These are phyloP conservation scores for Salix viminalis DNA, from an alignment of 345 rosid genomes.

Conservation along the genomic window DNA sequence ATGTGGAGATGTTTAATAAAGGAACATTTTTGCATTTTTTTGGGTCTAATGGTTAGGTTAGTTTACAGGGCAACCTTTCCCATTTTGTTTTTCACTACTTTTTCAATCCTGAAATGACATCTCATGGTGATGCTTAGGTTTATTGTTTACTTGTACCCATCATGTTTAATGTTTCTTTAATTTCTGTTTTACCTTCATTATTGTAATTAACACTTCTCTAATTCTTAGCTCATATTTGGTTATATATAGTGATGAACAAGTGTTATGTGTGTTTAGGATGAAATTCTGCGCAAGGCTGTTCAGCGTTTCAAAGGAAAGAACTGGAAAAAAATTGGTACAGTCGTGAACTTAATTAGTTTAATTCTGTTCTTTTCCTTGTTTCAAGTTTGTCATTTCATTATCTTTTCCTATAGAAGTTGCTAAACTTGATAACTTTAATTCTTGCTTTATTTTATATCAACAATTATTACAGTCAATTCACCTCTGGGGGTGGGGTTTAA, in stretches of 20 bases:
- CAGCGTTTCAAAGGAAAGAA: constrained; percentile 95
- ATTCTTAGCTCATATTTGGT: neutral
- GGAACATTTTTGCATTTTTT: neutral
- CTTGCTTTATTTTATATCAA: neutral
- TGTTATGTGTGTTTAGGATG: constrained; percentile 55
- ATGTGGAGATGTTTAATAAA: neutral
- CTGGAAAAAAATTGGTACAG: constrained; percentile 96
- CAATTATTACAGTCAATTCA: neutral
- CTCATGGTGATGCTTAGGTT: neutral
- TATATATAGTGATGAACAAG: neutral
- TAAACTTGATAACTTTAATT: neutral
- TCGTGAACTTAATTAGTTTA: neutral
- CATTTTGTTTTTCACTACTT: neutral
- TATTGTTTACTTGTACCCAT: neutral
- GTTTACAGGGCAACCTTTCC: neutral
- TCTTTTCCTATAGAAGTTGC: neutral
- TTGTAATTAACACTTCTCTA: neutral
- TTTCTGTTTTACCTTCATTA: neutral
- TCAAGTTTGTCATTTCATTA: neutral
- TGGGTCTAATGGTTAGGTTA: neutral
- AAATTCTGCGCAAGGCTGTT: constrained; percentile 82
- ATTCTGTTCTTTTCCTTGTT: neutral
- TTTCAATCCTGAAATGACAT: neutral
- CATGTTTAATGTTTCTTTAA: neutral
- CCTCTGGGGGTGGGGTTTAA: neutral